These are phyloP conservation scores for Colletotrichum ledebouriae DNA, from an alignment of 2,329 filamentous ascomycete species.

Conservation along the genomic window DNA sequence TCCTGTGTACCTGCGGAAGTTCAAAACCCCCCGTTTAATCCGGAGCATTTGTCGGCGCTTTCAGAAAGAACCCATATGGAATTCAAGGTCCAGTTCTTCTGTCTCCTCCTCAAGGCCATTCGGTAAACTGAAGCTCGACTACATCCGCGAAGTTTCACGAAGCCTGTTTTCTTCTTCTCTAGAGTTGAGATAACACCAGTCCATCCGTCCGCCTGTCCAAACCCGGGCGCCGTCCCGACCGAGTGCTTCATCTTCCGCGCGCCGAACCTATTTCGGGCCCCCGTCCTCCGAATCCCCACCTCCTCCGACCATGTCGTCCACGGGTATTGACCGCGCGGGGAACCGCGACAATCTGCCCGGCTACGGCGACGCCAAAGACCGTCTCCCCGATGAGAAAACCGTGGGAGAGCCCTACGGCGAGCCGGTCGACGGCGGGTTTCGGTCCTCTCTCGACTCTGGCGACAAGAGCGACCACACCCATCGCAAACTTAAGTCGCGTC, in stretches of 20 bases:
- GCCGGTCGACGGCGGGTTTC: slow-evolving; percentile 26
- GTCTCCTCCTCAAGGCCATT: slow-evolving; percentile 47
- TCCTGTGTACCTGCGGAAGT: not conserved
- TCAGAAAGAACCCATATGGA: slow-evolving; percentile 44
- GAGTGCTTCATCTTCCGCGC: not conserved
- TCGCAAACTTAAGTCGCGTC: slow-evolving; percentile 66
- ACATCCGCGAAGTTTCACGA: slow-evolving; percentile 3
- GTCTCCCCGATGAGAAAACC: slow-evolving; percentile 31
- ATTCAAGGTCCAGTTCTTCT: slow-evolving; percentile 47
- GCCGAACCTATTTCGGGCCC: not conserved
- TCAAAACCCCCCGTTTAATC: not conserved
- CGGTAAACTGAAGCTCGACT: slow-evolving; percentile 38
- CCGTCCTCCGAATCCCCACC: not conserved
- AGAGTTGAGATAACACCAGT: not conserved
- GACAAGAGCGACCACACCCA: slow-evolving; percentile 59
- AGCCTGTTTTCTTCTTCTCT: not conserved
- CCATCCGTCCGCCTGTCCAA: not conserved
- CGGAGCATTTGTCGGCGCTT: slow-evolving; percentile 1
- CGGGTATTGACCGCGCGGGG: slow-evolving; percentile 43
- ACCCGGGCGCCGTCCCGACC: not conserved
- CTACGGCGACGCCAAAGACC: slow-evolving; percentile 25
- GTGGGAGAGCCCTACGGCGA: slow-evolving; percentile 34
- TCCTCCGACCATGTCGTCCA: slow-evolving; percentile 44
- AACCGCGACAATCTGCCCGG: slow-evolving; percentile 25
- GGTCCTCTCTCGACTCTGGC: slow-evolving; percentile 34